Percentiles rank a stretch among this genome's conserved stretches.
Conservation (phyloP, 2,329 filamentous ascomycete species). For the Orbilia quercus region DNA sequence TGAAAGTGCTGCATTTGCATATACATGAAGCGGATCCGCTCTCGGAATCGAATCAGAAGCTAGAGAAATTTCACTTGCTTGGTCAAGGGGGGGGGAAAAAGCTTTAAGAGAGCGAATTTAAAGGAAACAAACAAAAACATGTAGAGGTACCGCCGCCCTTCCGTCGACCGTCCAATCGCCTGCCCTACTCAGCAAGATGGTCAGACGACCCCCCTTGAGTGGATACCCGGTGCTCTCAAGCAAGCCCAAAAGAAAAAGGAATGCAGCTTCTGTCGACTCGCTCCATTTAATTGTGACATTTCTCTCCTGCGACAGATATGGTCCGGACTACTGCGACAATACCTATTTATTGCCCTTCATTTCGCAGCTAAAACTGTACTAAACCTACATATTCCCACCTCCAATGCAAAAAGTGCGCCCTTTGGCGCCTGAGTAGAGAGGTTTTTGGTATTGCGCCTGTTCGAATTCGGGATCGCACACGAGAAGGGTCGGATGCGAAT, state of each 20-base stretch:
- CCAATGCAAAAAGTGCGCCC: no score
- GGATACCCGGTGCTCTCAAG: conserved; percentile 37
- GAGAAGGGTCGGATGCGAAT: conserved; percentile 18
- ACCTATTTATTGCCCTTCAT: conserved; percentile 14
- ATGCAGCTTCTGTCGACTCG: no score
- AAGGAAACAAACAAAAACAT: conserved; percentile 18
- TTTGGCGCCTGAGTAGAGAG: not conserved
- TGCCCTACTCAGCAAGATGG: conserved; percentile 42
- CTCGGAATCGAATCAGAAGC: conserved; percentile 53
- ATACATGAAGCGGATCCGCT: conserved; percentile 29
- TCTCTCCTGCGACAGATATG: not conserved
- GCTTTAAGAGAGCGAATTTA: conserved; percentile 1
- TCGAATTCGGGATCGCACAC: not conserved
- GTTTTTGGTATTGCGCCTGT: not conserved
- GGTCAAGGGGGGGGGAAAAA: no score
- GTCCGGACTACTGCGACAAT: no score
- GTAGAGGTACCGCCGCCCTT: conserved; percentile 37
- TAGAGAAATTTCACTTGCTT: no score
- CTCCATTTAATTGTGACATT: conserved; percentile 20
- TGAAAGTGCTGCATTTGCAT: conserved; percentile 21
- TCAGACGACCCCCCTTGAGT: conserved; percentile 52
- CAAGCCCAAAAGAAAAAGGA: no score
- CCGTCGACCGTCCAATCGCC: conserved; percentile 41
- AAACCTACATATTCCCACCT: no score
- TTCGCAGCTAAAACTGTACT: conserved; percentile 11